These are phyloP conservation scores for Firmiana major DNA, from an alignment of 345 rosid genomes.

Conservation along the genomic window DNA sequence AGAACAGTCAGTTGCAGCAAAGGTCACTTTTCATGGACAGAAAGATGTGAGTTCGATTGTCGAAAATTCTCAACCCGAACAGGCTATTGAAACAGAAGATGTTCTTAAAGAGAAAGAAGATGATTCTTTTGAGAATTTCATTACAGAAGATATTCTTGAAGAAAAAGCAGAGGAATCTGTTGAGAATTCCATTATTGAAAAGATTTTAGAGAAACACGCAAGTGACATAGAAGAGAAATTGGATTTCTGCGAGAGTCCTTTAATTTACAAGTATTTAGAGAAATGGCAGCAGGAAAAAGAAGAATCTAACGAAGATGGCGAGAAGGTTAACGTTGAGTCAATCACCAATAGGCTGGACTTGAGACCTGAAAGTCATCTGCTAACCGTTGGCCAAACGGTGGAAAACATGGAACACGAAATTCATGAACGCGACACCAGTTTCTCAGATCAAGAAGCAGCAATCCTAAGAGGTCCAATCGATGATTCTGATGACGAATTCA, in stretches of 20 bases:
- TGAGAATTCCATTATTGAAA: background rate
- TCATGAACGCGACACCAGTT: conserved; percentile 7
- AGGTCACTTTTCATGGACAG: background rate
- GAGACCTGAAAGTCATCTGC: conserved; percentile 19
- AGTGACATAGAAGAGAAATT: background rate
- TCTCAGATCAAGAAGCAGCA: background rate
- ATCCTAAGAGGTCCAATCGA: background rate
- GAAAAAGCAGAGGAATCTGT: conserved; percentile 2
- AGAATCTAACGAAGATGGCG: background rate
- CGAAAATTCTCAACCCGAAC: background rate
- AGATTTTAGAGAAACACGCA: background rate
- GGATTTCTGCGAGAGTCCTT: background rate
- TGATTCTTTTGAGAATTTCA: background rate
- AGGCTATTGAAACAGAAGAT: background rate
- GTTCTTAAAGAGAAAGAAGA: background rate
- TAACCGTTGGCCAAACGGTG: conserved; percentile 6
- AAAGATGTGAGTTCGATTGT: background rate
- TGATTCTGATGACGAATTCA: conserved; percentile 46
- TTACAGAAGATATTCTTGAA: background rate
- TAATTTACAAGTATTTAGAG: background rate
- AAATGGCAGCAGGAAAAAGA: background rate
- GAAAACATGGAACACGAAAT: conserved; percentile 13
- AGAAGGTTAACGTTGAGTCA: conserved; percentile 2
- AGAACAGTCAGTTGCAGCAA: background rate
- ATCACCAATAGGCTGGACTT: conserved; percentile 12